Conservation (phyloP, 1,284 basidiomycete species). For the Cutaneotrichosporon sp. region DNA sequence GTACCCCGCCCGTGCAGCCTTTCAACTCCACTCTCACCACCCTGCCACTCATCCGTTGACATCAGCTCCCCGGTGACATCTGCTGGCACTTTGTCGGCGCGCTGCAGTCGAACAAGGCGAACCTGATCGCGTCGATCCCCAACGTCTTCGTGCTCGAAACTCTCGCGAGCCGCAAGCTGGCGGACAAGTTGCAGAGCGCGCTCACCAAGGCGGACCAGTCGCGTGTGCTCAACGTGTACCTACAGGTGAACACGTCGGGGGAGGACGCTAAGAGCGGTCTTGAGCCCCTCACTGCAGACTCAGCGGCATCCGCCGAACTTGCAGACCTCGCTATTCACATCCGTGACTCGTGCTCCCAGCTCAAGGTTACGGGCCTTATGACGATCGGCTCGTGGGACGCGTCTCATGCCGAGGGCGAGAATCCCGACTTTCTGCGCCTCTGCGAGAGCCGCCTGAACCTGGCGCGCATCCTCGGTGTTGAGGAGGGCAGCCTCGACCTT, state of each 20-base stretch:
- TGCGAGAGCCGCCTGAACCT: conserved; percentile 65
- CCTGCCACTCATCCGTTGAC: background rate
- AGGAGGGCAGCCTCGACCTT: conserved; percentile 62
- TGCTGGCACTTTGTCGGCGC: conserved; percentile 97
- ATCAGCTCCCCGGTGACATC: conserved; percentile 74
- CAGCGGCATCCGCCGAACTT: conserved; percentile 56
- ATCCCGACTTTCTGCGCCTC: conserved; percentile 78
- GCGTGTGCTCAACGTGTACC: conserved; percentile 66
- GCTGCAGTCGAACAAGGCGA: conserved; percentile 93
- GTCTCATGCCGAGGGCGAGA: conserved; percentile 66
- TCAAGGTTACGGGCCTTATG: conserved; percentile 85
- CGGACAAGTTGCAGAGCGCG: conserved; percentile 76
- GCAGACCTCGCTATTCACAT: conserved; percentile 70
- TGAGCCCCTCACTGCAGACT: conserved; percentile 57
- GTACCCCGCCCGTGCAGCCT: background rate
- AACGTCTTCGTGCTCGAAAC: conserved; percentile 90
- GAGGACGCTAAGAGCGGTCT: conserved; percentile 89
- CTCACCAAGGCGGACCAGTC: conserved; percentile 58
- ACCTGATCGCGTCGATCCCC: conserved; percentile 79
- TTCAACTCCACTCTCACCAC: background rate
- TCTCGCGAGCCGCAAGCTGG: conserved; percentile 80
- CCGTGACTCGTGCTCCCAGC: conserved; percentile 67
- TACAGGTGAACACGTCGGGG: conserved; percentile 93
- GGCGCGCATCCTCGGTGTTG: conserved; percentile 55
- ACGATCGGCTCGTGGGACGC: conserved; percentile 84